Evolutionary conservation across 2,329 filamentous ascomycete species (phyloP).

Genomic region (Venturia carpophila): DNA sequence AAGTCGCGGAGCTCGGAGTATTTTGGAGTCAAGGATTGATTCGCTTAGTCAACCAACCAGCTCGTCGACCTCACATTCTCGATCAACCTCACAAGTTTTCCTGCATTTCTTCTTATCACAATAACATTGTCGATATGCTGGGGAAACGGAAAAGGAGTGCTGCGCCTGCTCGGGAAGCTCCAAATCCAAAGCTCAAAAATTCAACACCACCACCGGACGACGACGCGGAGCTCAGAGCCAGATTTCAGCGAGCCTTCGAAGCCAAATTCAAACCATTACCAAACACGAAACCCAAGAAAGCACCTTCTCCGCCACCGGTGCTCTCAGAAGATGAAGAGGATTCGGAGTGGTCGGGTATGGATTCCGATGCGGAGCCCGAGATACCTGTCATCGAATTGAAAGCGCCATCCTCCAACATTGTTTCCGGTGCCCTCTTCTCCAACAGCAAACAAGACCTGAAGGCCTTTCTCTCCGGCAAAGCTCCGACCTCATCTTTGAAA

Average conservation of each 20-base stretch:
- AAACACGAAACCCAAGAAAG: slow-evolving; percentile 31
- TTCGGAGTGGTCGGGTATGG: slow-evolving; percentile 58
- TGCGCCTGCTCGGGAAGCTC: slow-evolving; percentile 14
- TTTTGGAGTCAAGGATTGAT: neutral
- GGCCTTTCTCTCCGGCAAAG: slow-evolving; percentile 53
- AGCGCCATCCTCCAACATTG: slow-evolving; percentile 21
- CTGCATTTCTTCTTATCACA: neutral
- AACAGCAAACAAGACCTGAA: slow-evolving; percentile 56
- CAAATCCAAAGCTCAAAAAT: slow-evolving; percentile 17
- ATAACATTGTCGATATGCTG: slow-evolving; percentile 34
- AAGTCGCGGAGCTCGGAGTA: neutral
- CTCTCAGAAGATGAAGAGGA: slow-evolving; percentile 28
- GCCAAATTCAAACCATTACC: slow-evolving; percentile 70
- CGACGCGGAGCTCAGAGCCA: slow-evolving; percentile 54
- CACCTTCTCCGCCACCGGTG: slow-evolving; percentile 23
- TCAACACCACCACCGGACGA: slow-evolving; percentile 24
- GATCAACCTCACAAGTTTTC: slow-evolving; percentile 5
- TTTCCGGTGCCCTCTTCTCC: slow-evolving; percentile 24
- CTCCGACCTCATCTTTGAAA: slow-evolving; percentile 19
- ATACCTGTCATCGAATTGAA: slow-evolving; percentile 41
- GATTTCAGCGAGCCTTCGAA: slow-evolving; percentile 82
- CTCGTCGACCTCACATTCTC: neutral
- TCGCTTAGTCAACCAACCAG: neutral
- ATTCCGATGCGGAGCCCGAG: slow-evolving; percentile 40
- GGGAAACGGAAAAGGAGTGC: slow-evolving; percentile 39